Conservation (phyloP, 345 rosid species). For the Acer negundo region DNA sequence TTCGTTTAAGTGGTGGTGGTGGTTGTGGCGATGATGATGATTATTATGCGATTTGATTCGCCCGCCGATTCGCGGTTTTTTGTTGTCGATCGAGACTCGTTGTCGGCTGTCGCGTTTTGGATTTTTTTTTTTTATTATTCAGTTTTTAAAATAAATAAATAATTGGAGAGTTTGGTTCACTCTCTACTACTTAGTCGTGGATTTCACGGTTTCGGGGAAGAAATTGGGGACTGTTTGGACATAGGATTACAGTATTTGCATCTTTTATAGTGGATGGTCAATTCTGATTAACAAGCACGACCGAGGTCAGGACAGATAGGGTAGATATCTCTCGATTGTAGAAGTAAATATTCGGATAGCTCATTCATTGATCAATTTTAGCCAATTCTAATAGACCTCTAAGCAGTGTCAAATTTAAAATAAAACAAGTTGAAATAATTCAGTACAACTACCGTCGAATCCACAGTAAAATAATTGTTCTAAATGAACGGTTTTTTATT, state of each 20-base stretch:
- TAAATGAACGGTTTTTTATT: too few species aligned
- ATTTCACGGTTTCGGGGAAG: not conserved
- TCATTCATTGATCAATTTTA: too few species aligned
- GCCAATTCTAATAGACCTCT: too few species aligned
- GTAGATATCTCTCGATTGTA: too few species aligned
- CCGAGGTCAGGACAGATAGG: not conserved
- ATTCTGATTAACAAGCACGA: not conserved
- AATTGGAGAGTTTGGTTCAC: constrained; percentile 1
- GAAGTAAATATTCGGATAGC: too few species aligned
- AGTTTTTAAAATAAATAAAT: not conserved
- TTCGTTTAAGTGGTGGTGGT: not conserved
- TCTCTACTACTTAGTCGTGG: not conserved
- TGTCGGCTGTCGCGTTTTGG: not conserved
- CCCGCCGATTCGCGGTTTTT: not conserved
- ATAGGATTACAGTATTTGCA: not conserved
- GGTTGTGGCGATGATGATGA: too few species aligned
- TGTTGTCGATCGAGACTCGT: not conserved
- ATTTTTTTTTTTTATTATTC: too few species aligned
- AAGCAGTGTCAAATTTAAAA: too few species aligned
- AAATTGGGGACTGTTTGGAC: not conserved
- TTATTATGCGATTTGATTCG: too few species aligned
- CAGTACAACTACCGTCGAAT: too few species aligned
- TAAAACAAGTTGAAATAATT: too few species aligned
- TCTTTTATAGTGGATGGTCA: not conserved
- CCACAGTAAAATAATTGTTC: too few species aligned